Conservation (phyloP, 164 flowering plant species). For the Kalanchoe fedtschenkoi region DNA sequence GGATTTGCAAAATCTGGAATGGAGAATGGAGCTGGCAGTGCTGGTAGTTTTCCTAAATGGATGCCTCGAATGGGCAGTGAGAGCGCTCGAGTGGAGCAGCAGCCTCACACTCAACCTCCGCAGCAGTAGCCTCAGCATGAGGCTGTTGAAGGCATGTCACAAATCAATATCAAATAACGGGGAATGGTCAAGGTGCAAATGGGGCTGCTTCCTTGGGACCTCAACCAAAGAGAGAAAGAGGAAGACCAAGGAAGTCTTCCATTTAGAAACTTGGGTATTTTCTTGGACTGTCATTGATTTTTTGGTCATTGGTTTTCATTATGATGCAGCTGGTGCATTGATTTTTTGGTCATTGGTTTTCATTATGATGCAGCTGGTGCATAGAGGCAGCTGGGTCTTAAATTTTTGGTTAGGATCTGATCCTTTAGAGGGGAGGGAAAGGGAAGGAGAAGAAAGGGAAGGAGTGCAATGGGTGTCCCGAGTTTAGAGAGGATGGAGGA, state of each 20-base stretch:
- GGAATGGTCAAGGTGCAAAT: neutral
- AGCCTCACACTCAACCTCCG: too few relatives aligned
- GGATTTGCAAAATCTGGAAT: slow-evolving; percentile 24
- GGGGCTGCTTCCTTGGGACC: neutral
- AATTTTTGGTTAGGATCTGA: too few relatives aligned
- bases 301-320: neutral
- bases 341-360: neutral
- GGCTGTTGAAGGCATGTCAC: neutral
- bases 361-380: neutral
- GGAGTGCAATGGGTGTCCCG: too few relatives aligned
- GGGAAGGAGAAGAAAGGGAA: too few relatives aligned
- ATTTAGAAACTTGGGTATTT: neutral
- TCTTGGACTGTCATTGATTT: neutral
- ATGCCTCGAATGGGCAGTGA: slow-evolving; percentile 24
- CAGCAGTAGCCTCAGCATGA: too few relatives aligned
- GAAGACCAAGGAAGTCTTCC: neutral
- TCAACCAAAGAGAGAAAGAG: neutral
- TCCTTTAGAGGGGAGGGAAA: too few relatives aligned
- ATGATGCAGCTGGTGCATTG: neutral
- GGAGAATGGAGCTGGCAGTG: slow-evolving; percentile 10
- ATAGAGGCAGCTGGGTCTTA: neutral
- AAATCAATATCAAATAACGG: neutral
- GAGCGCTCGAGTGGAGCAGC: neutral
- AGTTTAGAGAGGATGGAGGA: too few relatives aligned
- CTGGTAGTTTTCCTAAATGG: slow-evolving; percentile 30